Base-by-base conservation (phyloP, 257 asterid species). In the Solanum habrochaites region DNA sequence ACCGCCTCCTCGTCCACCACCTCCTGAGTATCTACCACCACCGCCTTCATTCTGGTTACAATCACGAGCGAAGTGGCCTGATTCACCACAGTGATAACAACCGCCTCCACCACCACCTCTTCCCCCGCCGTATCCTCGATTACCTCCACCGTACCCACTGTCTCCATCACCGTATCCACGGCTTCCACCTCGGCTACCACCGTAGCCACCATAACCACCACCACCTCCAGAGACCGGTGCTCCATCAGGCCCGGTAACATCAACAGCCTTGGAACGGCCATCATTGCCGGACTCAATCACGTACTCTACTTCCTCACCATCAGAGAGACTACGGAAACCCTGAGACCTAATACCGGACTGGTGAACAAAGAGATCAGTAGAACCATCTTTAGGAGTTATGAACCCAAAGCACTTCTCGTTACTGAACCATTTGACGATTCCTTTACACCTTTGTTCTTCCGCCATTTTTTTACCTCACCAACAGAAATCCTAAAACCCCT, bases 381-480 rank as follows among this genome's bases (percentile, higher is more conserved):
- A 52, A 6, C 98, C 99, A 52, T 94, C 98, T 1, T 92, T 94
- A 11, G 98, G 98, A 18, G 96, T 94, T 81, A 96, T 96, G 88
- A 96, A 96, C 0, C 99, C 99, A 56, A 91, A 96, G 0, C 99
- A 98, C 67, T 95, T 96, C 40, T 93, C 95, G 75, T 93, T 97
- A 84, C 90, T 93, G 87, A 96, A 96, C 99, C 99, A 96, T 86
- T 95, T 95, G 11, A 94, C 98, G 2, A 89, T 71, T 0, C 99
- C 99, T 91, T 75, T 93, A 7, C 86, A 88, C 89, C 91, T 90
- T 21, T 83, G 87, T 64, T 88, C 94, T 71, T 74, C 91, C 2
- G 91, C 90, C 94, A 88, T 89, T 72, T 21, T 72, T 35, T 35
- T 11, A 7, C 66, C 66, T 13, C 81, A 10, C 82, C 37, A 21